Conservation (phyloP, 2,329 filamentous ascomycete genomes). For the Triangularia setosa region DNA sequence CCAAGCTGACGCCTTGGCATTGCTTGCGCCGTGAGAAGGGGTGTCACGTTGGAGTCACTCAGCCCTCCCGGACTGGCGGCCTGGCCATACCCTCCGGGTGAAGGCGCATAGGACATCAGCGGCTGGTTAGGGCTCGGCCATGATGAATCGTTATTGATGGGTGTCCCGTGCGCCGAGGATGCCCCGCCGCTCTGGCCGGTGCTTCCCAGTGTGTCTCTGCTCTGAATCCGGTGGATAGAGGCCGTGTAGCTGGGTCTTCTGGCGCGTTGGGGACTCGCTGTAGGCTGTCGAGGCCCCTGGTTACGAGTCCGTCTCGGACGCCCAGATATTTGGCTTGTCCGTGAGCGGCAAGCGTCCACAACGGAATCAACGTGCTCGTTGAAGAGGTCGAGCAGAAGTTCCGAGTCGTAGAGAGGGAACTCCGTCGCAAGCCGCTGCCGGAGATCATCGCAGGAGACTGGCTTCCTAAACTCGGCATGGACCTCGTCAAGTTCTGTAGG, state of each 20-base stretch:
- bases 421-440: slow-evolving; percentile 4
- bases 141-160: neutral
- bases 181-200: neutral
- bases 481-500: slow-evolving; percentile 26
- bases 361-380: slow-evolving; percentile 14
- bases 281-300: neutral
- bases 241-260: neutral
- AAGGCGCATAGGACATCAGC: neutral
- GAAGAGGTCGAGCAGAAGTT: slow-evolving; percentile 7
- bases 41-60: neutral
- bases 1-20: neutral
- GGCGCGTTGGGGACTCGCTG: neutral
- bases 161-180: neutral
- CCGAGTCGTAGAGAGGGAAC: neutral
- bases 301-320: slow-evolving; percentile 4
- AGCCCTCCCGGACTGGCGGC: neutral
- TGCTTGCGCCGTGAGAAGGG: neutral
- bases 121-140: neutral
- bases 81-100: neutral
- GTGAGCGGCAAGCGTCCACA: slow-evolving; percentile 13
- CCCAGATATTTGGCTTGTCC: neutral
- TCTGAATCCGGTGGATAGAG: slow-evolving; percentile 1
- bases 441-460: neutral
- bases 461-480: slow-evolving; percentile 15
- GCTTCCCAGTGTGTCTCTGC: slow-evolving; percentile 9